Percentiles rank a stretch among this genome's conserved stretches.
Conservation (phyloP, 2,329 filamentous ascomycete species). For the Dactylellina cionopaga region DNA sequence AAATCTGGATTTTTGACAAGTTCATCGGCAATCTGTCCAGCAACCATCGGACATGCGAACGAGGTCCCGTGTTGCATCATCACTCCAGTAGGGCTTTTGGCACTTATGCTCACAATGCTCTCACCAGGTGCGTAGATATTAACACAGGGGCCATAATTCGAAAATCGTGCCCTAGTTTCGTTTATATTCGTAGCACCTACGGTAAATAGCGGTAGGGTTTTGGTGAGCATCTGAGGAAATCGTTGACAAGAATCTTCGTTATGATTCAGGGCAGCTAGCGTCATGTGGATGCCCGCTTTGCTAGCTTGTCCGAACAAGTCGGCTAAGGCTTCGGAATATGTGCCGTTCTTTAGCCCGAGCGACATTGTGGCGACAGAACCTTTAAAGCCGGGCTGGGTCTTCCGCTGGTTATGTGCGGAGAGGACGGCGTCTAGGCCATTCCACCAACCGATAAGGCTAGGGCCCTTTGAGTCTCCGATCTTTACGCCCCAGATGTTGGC, state of each 20-base stretch:
- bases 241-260: not conserved
- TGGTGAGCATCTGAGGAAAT: not conserved
- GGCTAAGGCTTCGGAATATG: not conserved
- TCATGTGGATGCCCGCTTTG: not conserved
- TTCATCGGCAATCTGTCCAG: not conserved
- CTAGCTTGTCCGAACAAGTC: not conserved
- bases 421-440: not conserved
- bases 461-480: constrained; percentile 45
- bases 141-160: not conserved
- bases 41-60: not conserved
- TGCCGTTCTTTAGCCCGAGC: not conserved
- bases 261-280: not conserved
- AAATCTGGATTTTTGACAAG: not conserved
- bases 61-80: not conserved
- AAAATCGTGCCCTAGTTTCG: not conserved
- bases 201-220: not conserved
- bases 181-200: not conserved
- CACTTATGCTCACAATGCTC: not conserved
- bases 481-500: not conserved
- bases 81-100: not conserved
- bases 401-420: not conserved
- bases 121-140: not conserved
- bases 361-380: not conserved
- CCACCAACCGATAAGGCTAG: not conserved
- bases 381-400: not conserved